Base-by-base conservation (phyloP, 2,329 filamentous ascomycete species). In the Neonectria sp. region DNA sequence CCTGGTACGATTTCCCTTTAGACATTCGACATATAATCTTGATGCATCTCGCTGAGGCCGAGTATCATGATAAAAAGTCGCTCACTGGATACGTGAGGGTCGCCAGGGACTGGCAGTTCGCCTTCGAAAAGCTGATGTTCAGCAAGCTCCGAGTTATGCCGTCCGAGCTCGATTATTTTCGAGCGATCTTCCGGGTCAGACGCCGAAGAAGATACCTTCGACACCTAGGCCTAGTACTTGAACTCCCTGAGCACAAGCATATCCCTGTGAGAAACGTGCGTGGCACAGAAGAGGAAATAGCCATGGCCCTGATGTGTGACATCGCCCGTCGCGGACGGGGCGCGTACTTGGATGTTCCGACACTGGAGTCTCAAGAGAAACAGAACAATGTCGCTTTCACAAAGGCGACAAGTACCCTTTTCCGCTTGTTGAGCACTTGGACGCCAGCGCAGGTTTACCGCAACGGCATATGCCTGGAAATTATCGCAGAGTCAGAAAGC, bases 111-210 rank as follows among this genome's bases (percentile, higher is more conserved):
- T 65, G 63, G 63, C 52, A 56, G n/a, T n/a, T 45, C n/a, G 25
- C 53, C 15, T 65, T 65, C 33, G 63, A 65, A 21, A 8, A 12
- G 4, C 24, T 53, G 6, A 37, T 45, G 12, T 60, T 65, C 45
- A 52, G 37, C 15, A 37, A 13, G n/a, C n/a, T 61, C 6, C 25
- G 6, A 4, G 40, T 65, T n/a, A 57, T 43, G 24, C 8, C 57
- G 25, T 57, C 57, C 8, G 57, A 51, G 5, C 17, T 52, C 8
- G 7, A 51, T 5, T 17, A 8, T 1, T 53, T 65, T 25, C 12
- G 17, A 21, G 21, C n/a, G n/a, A 31, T 57, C 24, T 62, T 65
- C 29, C 27, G 15, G 3, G 35, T 27, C 27, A 6, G 11, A 3
- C 63, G 13, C 9, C 51, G 57, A 15, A 53, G 52, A 21, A 35